Base-by-base conservation (phyloP, 108 stramenopile species). In the Chaetoceros tenuissimus region DNA sequence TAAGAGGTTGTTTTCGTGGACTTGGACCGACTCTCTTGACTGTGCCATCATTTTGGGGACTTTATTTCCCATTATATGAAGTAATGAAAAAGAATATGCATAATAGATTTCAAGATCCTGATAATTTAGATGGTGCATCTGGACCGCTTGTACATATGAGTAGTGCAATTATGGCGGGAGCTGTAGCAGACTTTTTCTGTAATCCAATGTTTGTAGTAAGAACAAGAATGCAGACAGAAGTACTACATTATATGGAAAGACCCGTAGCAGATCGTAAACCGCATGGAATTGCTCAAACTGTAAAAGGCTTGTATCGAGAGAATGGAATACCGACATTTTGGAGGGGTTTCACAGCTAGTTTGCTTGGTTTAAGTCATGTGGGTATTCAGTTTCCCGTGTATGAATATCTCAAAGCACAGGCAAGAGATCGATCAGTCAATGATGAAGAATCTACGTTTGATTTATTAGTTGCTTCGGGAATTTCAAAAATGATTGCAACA, bases 141-240 rank as follows among this genome's bases (percentile, higher is more conserved):
- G 34, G 34, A 40, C 34, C 81, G 24, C 31, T 84, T 49, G 57
- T 88, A 5, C 94, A 95, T 68, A 57, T 84, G 26, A 60, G 69
- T 25, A 74, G 82, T 0, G 94, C 94, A 8, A 80, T 93, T 3
- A 45, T 55, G 27, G 87, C 94, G 16, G 94, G 94, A 48, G 82
- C 83, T 49, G 72, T 91, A 5, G 83, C 86, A 7, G 94, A 95
- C 75, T 45, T 89, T 28, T 70, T 89, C 59, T 90, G 88, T 68
- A 95, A 95, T 74, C 94, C 94, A 17, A 67, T 93, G 67, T 95
- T 92, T 74, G 89, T 95, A 22, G 80, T 92, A 29, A 73, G 94
- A 21, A 92, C 89, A 24, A 57, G 94, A 21, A 67, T 95, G 46
- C 94, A 95, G 65, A 95, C 94, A 20, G 87, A 94, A 56, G 79